Base-by-base conservation (phyloP, 192 early-diverging fungal species). In the Backusella mclennaniae region DNA sequence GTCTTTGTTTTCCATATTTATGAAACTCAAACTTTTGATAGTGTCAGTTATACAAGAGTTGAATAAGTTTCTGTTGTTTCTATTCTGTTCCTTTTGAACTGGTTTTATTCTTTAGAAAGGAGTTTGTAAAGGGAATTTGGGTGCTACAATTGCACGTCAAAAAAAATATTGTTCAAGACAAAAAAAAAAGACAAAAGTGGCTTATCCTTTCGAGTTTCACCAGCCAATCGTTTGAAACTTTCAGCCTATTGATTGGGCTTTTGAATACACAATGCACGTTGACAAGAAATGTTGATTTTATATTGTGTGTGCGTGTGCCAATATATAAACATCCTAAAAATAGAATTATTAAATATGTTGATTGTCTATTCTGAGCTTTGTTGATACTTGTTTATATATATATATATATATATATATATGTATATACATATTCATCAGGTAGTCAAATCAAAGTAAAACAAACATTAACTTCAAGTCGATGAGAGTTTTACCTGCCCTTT, bases 1-100 rank as follows among this genome's bases (percentile, higher is more conserved):
- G 26, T 26, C 26, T 29, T 71, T 71, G 42, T 49, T 71, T 31
- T 71, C 70, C 70, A 71, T 71, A 63, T 63, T 63, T 31, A 63
- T 63, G 26, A 63, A 63, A 63, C 56, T 29, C 26, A 63, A 63
- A 63, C 9, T 63, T 63, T 63, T 63, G 21, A 29, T 29, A 63
- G 23, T 63, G 56, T 29, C 11, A 63, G 56, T 63, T 63, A 26
- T 63, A 63, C 9, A 63, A 63, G 56, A 26, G 56, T 23, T 26
- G 3, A 63, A 63, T 63, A 63, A 63, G 56, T 63, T 63, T 23
- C 23, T 26, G 56, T 29, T 63, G 8, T 63, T 63, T 63, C n/a
- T 63, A 12, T 63, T 63, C 12, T 63, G 56, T 63, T 63, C 56
- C 56, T 63, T 63, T 63, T 63, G 26, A 63, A 63, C 56, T 29